Percentiles rank a stretch among this genome's conserved stretches.
Evolutionary conservation across 371 early-diverging fungal species (phyloP).

Genomic region (Circinella minor): DNA sequence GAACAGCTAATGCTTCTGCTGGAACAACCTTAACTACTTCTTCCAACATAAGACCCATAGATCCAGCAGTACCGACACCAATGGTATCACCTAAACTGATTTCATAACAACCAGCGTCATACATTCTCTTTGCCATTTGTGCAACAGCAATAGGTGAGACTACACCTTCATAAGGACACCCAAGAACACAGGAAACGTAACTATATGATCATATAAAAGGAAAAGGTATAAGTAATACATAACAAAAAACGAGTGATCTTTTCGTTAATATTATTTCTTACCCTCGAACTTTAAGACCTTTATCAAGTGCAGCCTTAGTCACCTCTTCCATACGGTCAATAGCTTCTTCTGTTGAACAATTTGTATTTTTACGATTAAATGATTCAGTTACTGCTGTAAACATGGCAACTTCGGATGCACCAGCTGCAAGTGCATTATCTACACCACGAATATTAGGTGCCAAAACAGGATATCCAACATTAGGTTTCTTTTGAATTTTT

Average conservation of each 20-base stretch:
- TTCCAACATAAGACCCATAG: constrained; percentile 75
- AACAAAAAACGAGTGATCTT: not conserved
- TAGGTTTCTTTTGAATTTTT: constrained; percentile 60
- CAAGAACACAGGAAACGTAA: constrained; percentile 92
- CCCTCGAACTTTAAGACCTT: constrained; percentile 83
- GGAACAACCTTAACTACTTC: constrained; percentile 78
- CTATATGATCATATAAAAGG: constrained; percentile 28
- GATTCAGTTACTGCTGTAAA: constrained; percentile 92
- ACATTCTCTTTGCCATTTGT: constrained; percentile 71
- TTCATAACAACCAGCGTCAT: constrained; percentile 96
- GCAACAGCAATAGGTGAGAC: constrained; percentile 78
- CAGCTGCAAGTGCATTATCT: constrained; percentile 78
- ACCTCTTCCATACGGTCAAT: constrained; percentile 76
- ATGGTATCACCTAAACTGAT: constrained; percentile 97
- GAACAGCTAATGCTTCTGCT: constrained; percentile 82
- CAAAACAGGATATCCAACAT: constrained; percentile 87
- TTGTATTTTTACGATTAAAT: constrained; percentile 91
- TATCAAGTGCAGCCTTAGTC: constrained; percentile 67
- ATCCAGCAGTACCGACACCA: constrained; percentile 90
- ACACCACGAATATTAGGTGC: constrained; percentile 93
- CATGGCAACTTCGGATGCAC: constrained; percentile 89
- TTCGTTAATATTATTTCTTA: constrained; percentile 29
- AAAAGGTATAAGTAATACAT: not conserved
- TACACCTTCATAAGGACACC: constrained; percentile 94
- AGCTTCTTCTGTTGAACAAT: constrained; percentile 89